These are phyloP conservation scores for Plasmodium fragile DNA, from an alignment of 169 alveolate species.

Conservation along the genomic window DNA sequence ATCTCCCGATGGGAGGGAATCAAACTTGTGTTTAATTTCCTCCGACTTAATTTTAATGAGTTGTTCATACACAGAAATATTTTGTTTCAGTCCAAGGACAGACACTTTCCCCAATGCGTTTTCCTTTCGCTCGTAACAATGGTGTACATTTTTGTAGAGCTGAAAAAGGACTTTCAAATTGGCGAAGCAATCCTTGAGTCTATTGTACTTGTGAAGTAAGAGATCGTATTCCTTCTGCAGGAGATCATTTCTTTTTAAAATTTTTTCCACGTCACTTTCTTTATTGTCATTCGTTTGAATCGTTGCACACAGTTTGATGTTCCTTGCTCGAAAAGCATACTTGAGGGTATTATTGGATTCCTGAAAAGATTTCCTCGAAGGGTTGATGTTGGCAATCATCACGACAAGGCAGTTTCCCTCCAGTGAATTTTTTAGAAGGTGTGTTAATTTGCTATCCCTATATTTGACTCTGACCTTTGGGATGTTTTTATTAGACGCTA, in stretches of 20 bases:
- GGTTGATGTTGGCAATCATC: constrained; percentile 95
- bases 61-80: constrained; percentile 63
- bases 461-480: constrained; percentile 92
- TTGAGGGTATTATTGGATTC: constrained; percentile 93
- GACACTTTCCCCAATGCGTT: constrained; percentile 12
- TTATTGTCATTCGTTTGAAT: constrained; percentile 74
- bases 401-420: constrained; percentile 95
- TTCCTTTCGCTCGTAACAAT: constrained; percentile 40
- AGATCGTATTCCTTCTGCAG: constrained; percentile 66
- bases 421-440: constrained; percentile 94
- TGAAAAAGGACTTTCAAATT: constrained; percentile 9
- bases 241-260: constrained; percentile 56
- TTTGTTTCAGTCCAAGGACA: constrained; percentile 47
- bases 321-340: constrained; percentile 95
- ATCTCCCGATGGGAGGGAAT: background rate
- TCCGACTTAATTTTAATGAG: constrained; percentile 41
- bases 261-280: constrained; percentile 70
- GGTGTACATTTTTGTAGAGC: constrained; percentile 28
- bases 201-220: background rate
- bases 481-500: constrained; percentile 86
- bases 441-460: constrained; percentile 96
- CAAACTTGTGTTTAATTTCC: constrained; percentile 12
- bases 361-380: constrained; percentile 87
- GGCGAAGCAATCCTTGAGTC: constrained; percentile 11
- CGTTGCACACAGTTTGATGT: constrained; percentile 86